Evolutionary conservation across 2,329 filamentous ascomycete genomes (phyloP), one percentile per base, ranked within the genome.

Genomic region (Xylaria sp.): DNA sequence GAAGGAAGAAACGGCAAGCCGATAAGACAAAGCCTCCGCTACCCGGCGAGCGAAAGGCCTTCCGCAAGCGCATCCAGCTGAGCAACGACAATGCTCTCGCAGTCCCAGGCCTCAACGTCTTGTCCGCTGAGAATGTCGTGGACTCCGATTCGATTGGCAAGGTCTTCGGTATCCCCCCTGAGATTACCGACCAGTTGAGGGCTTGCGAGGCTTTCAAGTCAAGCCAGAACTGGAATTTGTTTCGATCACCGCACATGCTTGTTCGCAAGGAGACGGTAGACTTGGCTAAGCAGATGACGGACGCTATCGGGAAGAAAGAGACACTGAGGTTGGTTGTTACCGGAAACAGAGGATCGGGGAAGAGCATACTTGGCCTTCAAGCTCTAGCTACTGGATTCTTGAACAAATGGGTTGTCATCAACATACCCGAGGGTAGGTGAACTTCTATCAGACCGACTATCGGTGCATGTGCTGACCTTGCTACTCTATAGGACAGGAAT

Each of bases 21-120:
- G 80, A 80, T 64, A 76, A 81, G 29, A 78, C 82, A 64, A 88
- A 86, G 80, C 85, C 89, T 18, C 91, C 92, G 23, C 84, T 84
- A 13, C 85, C 89, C 2, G 95, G 94, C 73, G 94, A 98, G 85
- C 90, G 94, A 73, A 97, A 94, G 82, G 92, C 93, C 32, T 85
- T 93, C 78, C 90, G 94, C 73, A 97, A 97, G 84, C 90, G 93
- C 74, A 93, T 99, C 76, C 90, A 97, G 68, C 89, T 99, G 69
- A 95, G 92, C 84, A 99, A 98, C 83, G 92, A 93, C 80, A 98
- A 97, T 82, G 96, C 96, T 59, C 84, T 98, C 44, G 88, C 91
- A 68, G 91, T 98, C 8, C 78, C 84, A 27, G 92, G 89, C 12
- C 84, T 97, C 73, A 82, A 85, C 68, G 86, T 91, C 58, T 77